Percentiles rank a stretch among this genome's conserved stretches.
phyloP scores from a whole-genome alignment of 2,329 filamentous ascomycete genomes.

The Phialophora macrospora region DNA sequence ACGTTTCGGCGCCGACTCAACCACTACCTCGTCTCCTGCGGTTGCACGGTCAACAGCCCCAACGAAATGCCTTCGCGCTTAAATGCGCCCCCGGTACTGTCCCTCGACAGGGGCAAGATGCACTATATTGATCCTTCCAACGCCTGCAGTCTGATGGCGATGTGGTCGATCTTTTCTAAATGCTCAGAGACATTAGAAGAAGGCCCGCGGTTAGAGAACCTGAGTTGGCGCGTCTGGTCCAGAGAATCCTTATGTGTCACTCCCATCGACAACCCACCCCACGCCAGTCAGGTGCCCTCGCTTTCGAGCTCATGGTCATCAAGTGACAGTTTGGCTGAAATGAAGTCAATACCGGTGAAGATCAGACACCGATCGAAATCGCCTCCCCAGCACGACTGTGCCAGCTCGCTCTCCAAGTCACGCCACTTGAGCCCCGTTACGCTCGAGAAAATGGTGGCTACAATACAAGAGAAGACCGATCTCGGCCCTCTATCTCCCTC shows the following conservation, averaged over 20 bases:
- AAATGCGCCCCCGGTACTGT: conserved; percentile 77
- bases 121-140: conserved; percentile 94
- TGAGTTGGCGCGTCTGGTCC: conserved; percentile 95
- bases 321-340: conserved; percentile 52
- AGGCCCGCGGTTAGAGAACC: conserved; percentile 87
- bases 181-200: conserved; percentile 94
- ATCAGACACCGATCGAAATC: conserved; percentile 38
- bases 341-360: conserved; percentile 61
- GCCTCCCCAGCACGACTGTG: conserved; percentile 27
- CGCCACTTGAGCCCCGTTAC: conserved; percentile 91
- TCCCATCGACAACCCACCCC: conserved; percentile 52
- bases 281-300: conserved; percentile 65
- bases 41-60: not conserved
- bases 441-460: conserved; percentile 90
- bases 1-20: conserved; percentile 15
- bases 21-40: not conserved
- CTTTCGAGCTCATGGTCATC: conserved; percentile 80
- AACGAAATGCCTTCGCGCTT: conserved; percentile 78
- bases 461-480: conserved; percentile 81
- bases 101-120: conserved; percentile 88
- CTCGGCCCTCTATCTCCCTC: conserved; percentile 62
- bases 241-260: conserved; percentile 80
- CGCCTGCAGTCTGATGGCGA: conserved; percentile 89
- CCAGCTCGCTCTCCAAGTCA: conserved; percentile 63
- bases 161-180: conserved; percentile 97